Conservation (phyloP, 2,329 filamentous ascomycete species). For the Exophiala mesophila region DNA sequence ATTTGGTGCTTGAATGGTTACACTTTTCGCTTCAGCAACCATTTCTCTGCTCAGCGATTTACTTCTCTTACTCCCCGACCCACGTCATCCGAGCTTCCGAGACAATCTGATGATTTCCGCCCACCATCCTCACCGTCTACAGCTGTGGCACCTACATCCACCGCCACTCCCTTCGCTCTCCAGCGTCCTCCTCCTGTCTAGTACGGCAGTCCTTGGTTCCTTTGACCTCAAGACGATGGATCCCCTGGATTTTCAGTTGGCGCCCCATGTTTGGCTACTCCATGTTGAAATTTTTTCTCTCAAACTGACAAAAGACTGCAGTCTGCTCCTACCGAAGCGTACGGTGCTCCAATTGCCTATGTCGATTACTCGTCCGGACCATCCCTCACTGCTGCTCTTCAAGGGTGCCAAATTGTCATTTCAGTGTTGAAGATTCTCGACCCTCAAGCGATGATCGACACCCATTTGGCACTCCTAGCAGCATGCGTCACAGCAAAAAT, state of each 20-base stretch:
- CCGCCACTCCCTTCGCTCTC: background rate
- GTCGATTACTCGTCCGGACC: constrained; percentile 29
- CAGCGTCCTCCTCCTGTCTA: background rate
- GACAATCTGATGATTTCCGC: background rate
- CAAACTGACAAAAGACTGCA: too few relatives aligned
- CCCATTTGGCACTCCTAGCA: constrained; percentile 39
- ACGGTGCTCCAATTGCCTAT: constrained; percentile 24
- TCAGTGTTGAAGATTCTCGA: constrained; percentile 27
- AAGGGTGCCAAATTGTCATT: constrained; percentile 28
- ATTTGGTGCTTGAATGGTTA: background rate
- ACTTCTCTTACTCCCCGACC: background rate
- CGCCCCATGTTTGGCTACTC: too few relatives aligned
- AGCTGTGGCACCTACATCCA: background rate
- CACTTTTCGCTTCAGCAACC: background rate
- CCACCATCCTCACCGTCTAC: background rate
- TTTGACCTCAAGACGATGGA: too few relatives aligned
- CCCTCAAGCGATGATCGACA: constrained; percentile 24
- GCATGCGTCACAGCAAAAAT: constrained; percentile 43
- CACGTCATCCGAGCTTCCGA: background rate
- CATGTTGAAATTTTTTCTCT: too few relatives aligned
- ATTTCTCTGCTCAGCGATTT: background rate
- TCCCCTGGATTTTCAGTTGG: too few relatives aligned
- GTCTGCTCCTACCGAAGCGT: constrained; percentile 12
- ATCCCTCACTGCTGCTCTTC: constrained; percentile 23
- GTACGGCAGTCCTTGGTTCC: background rate